These are phyloP conservation scores for Tetracladium maxilliforme DNA, from an alignment of 2,329 filamentous ascomycete species.

Conservation along the genomic window DNA sequence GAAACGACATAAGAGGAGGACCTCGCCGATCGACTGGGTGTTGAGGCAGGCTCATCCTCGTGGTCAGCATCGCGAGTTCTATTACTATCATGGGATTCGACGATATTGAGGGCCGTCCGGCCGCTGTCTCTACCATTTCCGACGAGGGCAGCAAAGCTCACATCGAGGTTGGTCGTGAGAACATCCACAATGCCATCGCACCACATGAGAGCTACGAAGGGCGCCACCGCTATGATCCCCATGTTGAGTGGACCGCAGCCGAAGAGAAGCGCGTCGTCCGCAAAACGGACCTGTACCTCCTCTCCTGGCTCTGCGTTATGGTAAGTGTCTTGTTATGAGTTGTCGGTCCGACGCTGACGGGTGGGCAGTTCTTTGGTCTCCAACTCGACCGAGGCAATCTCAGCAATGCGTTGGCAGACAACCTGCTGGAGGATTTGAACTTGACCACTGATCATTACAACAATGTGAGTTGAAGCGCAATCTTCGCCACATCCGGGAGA, in stretches of 20 bases:
- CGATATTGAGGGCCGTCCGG: neutral
- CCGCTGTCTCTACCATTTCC: too few species aligned
- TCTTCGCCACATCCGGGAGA: conserved; percentile 13
- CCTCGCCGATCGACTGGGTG: too few species aligned
- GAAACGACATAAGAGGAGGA: too few species aligned
- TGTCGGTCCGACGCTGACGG: conserved; percentile 15
- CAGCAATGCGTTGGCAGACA: conserved; percentile 45
- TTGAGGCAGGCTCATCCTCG: too few species aligned
- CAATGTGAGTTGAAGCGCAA: conserved; percentile 26
- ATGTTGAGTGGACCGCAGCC: conserved; percentile 35
- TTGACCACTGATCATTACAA: conserved; percentile 38
- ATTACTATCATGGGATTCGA: too few species aligned
- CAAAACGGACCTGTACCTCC: conserved; percentile 29
- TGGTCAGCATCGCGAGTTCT: too few species aligned
- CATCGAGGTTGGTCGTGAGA: conserved; percentile 7
- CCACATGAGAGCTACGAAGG: conserved; percentile 28
- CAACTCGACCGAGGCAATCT: conserved; percentile 51
- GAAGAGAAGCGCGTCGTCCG: conserved; percentile 41
- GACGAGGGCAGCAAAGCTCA: too few species aligned
- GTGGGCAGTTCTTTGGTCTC: conserved; percentile 38
- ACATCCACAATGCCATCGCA: conserved; percentile 11
- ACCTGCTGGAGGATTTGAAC: conserved; percentile 38
- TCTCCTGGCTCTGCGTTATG: conserved; percentile 28
- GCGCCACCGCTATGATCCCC: conserved; percentile 31
- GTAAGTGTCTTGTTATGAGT: conserved; percentile 11